These are phyloP conservation scores for Porcisia deanei DNA, from an alignment of 208 protist genomes.

Conservation along the genomic window DNA sequence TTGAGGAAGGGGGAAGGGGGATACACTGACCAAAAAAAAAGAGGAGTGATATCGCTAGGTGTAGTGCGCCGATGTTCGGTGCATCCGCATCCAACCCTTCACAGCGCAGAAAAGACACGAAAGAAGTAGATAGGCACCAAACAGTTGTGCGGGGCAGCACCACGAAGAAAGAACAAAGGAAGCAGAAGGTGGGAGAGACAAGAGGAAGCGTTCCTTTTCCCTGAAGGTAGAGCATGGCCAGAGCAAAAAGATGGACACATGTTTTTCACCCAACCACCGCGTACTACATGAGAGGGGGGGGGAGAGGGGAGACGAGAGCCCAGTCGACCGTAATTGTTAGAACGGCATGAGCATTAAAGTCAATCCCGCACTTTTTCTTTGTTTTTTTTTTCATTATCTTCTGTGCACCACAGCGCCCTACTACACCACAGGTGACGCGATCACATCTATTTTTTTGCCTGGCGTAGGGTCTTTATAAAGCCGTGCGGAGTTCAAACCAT, in stretches of 20 bases:
- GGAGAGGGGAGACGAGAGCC: too few relatives aligned
- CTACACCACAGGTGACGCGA: not conserved
- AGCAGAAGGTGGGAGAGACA: not conserved
- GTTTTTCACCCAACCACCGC: not conserved
- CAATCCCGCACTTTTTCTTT: not conserved
- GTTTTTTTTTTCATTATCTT: not conserved
- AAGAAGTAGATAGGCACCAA: not conserved
- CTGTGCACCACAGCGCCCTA: not conserved
- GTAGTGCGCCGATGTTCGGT: not conserved
- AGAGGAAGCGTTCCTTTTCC: too few relatives aligned
- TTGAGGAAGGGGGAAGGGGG: not conserved
- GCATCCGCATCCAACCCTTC: not conserved
- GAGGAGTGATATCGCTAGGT: not conserved
- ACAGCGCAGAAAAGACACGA: not conserved
- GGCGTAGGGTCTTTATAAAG: not conserved
- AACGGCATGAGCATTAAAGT: not conserved
- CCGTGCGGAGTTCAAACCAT: not conserved
- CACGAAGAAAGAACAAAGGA: not conserved
- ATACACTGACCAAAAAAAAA: not conserved
- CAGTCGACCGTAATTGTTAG: not conserved
- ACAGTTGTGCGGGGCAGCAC: not conserved
- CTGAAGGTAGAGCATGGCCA: not conserved
- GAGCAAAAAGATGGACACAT: too few relatives aligned
- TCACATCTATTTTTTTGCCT: not conserved
- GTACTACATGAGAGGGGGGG: not conserved